Evolutionary conservation across 2,329 filamentous ascomycete species (phyloP), one percentile per base, ranked within the genome.

Genomic region (Fusarium ramigenum): DNA sequence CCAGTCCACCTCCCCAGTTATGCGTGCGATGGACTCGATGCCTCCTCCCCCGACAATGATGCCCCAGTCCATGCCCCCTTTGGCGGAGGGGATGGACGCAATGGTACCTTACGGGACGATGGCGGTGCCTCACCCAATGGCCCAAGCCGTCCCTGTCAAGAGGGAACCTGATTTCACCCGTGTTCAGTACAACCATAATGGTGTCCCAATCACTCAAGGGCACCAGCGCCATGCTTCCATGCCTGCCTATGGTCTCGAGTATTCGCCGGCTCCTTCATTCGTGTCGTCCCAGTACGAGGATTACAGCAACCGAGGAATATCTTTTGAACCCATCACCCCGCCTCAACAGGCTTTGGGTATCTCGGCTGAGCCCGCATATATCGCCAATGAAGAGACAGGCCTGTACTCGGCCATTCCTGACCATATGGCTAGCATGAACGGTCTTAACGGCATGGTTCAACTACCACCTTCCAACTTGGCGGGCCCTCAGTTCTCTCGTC

Each of bases 241-340:
- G 95, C 96, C 96, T 56, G 93, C 95, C 25, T 99, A 97, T 82
- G 89, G 85, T 53, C 92, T 98, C 82, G 96, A 99, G 84, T 99
- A 98, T 86, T 99, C 96, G 21, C 96, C 96, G 60, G 96, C 96
- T 1, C 96, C 96, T 5, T 98, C 96, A 3, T 98, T 98, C 79
- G 95, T 97, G 59, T 98, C 96, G n/a, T 98, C 96, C 2, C 95
- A 98, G 79, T 97, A 96, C 79, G 96, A 98, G 81, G 96, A 98
- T 82, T 99, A 98, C 87, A 97, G 94, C 89, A 96, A 95, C 81
- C 93, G 96, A 65, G 96, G 95, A 58, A 91, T 98, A 79, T 98
- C 96, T 6, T 99, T 96, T 81, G 96, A 99, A 87, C 96, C 96
- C 59, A 91, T 99, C 77, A 99, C 96, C 1, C 96, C 96, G 66